A percentile compares a stretch with the other conserved stretches of the same genome.
These are phyloP conservation scores for Entelexis sorbosivorans DNA, from an alignment of 1,139 yeast species.

Conservation along the genomic window DNA sequence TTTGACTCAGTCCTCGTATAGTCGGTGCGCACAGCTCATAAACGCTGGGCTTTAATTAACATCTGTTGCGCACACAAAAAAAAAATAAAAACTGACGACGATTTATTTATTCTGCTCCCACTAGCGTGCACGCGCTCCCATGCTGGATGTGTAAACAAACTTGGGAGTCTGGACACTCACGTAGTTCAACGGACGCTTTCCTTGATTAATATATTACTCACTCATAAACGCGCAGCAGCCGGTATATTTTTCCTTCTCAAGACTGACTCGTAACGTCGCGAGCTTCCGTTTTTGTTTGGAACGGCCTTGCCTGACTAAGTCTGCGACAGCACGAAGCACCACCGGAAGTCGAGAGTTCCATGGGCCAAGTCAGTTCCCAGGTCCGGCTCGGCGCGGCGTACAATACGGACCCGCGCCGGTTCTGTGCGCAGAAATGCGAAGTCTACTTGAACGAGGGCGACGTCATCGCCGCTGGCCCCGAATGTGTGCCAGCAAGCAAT, in stretches of 20 bases:
- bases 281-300: neutral
- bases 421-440: constrained; percentile 15
- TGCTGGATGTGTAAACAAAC: neutral
- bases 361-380: constrained; percentile 23
- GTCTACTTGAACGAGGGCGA: constrained; percentile 20
- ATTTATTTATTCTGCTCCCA: too few relatives aligned
- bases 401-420: constrained; percentile 16
- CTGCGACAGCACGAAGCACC: constrained; percentile 3
- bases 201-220: neutral
- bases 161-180: neutral
- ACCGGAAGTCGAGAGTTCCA: constrained; percentile 7
- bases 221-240: neutral
- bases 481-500: constrained; percentile 6
- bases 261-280: neutral
- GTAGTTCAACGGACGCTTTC: neutral
- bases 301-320: neutral
- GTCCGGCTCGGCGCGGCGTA: constrained; percentile 14
- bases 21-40: too few relatives aligned
- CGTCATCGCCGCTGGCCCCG: constrained; percentile 6
- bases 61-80: too few relatives aligned
- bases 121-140: too few relatives aligned
- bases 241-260: too few relatives aligned
- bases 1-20: too few relatives aligned
- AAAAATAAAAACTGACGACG: too few relatives aligned
- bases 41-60: too few relatives aligned